phyloP scores from a whole-genome alignment of 2,329 filamentous ascomycete species.

The Claviceps sp. region DNA sequence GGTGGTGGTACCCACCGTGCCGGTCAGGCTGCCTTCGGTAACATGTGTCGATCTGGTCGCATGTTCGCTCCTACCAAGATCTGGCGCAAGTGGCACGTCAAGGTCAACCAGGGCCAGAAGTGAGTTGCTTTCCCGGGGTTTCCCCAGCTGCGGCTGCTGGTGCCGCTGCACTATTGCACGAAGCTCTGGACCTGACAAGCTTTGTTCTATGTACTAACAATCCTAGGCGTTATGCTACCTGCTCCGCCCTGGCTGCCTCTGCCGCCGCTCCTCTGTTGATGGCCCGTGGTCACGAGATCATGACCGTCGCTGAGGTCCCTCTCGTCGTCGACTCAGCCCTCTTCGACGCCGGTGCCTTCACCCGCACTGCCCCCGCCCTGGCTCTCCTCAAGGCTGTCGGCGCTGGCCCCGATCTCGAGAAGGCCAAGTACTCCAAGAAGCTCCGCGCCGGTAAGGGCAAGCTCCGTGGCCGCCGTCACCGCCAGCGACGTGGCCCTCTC shows the following conservation, averaged over 20 bases:
- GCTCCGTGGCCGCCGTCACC: constrained; percentile 89
- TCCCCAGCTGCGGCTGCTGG: background rate
- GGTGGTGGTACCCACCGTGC: constrained; percentile 99
- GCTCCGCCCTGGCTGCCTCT: constrained; percentile 92
- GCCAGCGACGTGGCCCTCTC: constrained; percentile 93
- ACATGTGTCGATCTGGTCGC: constrained; percentile 99
- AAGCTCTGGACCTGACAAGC: too few species aligned
- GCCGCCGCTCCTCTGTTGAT: constrained; percentile 89
- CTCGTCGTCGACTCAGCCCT: constrained; percentile 87
- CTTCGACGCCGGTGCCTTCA: constrained; percentile 65
- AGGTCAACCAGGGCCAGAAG: constrained; percentile 99
- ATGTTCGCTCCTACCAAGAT: constrained; percentile 99
- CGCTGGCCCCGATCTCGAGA: constrained; percentile 80
- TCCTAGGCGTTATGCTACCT: constrained; percentile 82
- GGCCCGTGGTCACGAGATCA: constrained; percentile 93
- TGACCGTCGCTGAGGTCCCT: constrained; percentile 85
- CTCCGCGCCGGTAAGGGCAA: constrained; percentile 98
- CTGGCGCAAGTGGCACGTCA: constrained; percentile 99
- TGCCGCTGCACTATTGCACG: too few species aligned
- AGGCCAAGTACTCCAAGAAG: constrained; percentile 95
- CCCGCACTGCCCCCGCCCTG: constrained; percentile 81
- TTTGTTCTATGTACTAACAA: background rate
- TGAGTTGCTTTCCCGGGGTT: constrained; percentile 27
- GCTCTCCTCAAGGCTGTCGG: constrained; percentile 82
- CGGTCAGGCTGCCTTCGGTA: constrained; percentile 99